These are phyloP conservation scores for Quaeritorhiza haematococci DNA, from an alignment of 371 early-diverging fungal species.

Conservation along the genomic window DNA sequence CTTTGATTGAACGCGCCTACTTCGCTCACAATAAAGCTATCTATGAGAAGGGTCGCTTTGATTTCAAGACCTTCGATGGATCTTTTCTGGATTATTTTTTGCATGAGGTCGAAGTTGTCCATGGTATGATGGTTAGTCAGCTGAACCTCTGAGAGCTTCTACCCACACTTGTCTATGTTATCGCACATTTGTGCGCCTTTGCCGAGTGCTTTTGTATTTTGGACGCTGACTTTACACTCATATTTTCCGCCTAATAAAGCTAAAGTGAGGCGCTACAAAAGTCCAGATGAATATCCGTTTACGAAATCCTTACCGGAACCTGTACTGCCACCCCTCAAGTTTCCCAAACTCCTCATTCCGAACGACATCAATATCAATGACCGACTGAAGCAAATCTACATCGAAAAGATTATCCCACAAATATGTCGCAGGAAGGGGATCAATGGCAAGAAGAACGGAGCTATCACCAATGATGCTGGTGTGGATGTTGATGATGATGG, in stretches of 20 bases:
- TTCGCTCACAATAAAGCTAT: constrained; percentile 76
- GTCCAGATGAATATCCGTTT: constrained; percentile 95
- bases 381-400: constrained; percentile 72
- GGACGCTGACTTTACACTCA: not conserved
- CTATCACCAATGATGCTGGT: not conserved
- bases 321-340: constrained; percentile 75
- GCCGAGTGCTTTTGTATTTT: no score
- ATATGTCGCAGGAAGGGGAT: constrained; percentile 21
- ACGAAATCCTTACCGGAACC: constrained; percentile 76
- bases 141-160: not conserved
- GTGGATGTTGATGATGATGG: constrained; percentile 55
- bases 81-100: constrained; percentile 87
- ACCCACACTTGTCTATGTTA: not conserved
- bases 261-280: constrained; percentile 79
- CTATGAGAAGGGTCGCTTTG: constrained; percentile 68
- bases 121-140: constrained; percentile 66
- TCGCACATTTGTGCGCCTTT: not conserved
- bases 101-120: constrained; percentile 84
- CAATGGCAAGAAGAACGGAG: not conserved
- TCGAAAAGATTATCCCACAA: constrained; percentile 35
- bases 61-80: constrained; percentile 58
- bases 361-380: constrained; percentile 82
- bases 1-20: constrained; percentile 88
- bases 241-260: constrained; percentile 42
- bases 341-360: constrained; percentile 62